phyloP scores from a whole-genome alignment of 2,329 filamentous ascomycete genomes.

The Scedosporium boydii region DNA sequence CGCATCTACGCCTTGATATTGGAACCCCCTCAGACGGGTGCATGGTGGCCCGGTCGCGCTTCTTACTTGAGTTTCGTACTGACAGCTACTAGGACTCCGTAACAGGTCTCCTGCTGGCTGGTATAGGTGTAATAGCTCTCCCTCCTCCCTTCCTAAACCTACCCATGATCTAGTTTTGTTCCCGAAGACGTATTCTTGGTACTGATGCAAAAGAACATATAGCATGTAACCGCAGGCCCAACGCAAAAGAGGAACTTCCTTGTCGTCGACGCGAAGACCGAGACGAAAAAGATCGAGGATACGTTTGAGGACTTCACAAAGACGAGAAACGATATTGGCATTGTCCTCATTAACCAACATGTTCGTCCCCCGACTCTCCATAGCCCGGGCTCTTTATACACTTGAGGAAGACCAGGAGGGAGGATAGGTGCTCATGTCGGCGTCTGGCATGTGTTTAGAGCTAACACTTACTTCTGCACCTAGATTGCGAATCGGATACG shows the following conservation, averaged over 20 bases:
- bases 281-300: constrained; percentile 75
- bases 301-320: constrained; percentile 85
- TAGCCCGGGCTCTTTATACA: not conserved
- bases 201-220: not conserved
- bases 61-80: constrained; percentile 9
- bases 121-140: constrained; percentile 64
- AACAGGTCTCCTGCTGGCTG: constrained; percentile 87
- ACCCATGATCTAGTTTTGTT: not conserved
- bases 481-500: constrained; percentile 93
- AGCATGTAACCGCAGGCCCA: constrained; percentile 87
- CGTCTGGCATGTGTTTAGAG: not conserved
- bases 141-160: not conserved
- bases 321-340: constrained; percentile 91
- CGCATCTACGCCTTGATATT: not conserved
- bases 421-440: not conserved
- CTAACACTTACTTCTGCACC: not conserved
- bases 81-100: constrained; percentile 71
- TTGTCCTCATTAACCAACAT: constrained; percentile 95
- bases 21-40: no score
- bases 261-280: constrained; percentile 89
- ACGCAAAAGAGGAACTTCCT: constrained; percentile 96
- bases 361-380: constrained; percentile 39
- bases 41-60: not conserved
- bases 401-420: not conserved
- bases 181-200: not conserved